Percentiles rank a stretch among this genome's conserved stretches.
Evolutionary conservation across 305 asterid species (phyloP).

Genomic region (Petunia hybrid): DNA sequence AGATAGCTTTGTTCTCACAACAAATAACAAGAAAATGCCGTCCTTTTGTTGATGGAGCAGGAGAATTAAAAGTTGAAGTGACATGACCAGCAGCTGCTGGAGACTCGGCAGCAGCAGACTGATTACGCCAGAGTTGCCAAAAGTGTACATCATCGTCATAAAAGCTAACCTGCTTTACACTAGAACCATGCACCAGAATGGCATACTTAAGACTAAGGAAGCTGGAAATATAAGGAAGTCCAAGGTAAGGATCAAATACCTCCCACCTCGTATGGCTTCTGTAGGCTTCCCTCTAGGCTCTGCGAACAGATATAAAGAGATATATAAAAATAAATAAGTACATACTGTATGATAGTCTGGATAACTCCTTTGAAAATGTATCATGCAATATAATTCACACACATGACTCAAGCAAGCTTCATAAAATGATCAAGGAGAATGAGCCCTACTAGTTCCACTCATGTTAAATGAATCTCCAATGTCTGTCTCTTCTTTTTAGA

Average conservation of each 20-base stretch:
- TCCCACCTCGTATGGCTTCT: constrained; percentile 98
- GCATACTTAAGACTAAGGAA: constrained; percentile 45
- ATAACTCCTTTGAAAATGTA: constrained; percentile 4
- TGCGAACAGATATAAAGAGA: constrained; percentile 34
- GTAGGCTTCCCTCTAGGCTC: constrained; percentile 94
- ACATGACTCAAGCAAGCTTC: not conserved
- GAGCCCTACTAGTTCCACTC: too few relatives aligned
- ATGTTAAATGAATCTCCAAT: too few relatives aligned
- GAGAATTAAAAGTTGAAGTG: constrained; percentile 84
- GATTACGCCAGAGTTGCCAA: constrained; percentile 95
- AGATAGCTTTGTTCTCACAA: constrained; percentile 97
- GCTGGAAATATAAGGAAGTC: constrained; percentile 1
- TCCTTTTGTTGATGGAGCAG: constrained; percentile 95
- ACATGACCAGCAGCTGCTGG: constrained; percentile 85
- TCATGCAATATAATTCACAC: constrained; percentile 1
- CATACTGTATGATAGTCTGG: not conserved
- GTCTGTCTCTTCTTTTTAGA: too few relatives aligned
- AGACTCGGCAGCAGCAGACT: constrained; percentile 95
- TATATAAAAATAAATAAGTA: not conserved
- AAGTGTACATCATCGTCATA: constrained; percentile 95
- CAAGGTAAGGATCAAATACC: constrained; percentile 56
- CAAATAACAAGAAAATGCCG: constrained; percentile 98
- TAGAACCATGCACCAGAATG: constrained; percentile 54
- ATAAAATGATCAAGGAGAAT: too few relatives aligned
- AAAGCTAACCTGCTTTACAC: constrained; percentile 99